phyloP scores from a whole-genome alignment of 2,329 filamentous ascomycete species.

The Aspergillus melleus region DNA sequence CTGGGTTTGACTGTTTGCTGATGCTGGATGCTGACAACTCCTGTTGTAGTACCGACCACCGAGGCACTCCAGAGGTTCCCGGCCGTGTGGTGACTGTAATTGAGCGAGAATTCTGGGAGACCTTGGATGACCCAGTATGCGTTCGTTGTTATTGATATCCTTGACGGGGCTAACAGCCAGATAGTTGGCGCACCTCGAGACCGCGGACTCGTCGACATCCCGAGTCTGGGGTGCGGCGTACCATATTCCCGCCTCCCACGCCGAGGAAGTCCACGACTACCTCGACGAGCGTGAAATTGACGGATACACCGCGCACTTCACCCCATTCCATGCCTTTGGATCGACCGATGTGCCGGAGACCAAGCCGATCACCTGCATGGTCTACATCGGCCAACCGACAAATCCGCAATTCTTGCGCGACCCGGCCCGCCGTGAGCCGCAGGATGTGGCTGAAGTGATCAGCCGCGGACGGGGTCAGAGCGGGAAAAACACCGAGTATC shows the following conservation, averaged over 20 bases:
- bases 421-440: constrained; percentile 65
- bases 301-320: constrained; percentile 91
- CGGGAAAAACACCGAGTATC: constrained; percentile 86
- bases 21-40: constrained; percentile 1
- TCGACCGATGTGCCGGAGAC: constrained; percentile 4
- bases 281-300: constrained; percentile 97
- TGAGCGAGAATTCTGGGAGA: constrained; percentile 78
- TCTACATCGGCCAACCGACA: constrained; percentile 91
- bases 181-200: constrained; percentile 38
- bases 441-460: constrained; percentile 78
- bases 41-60: constrained; percentile 76
- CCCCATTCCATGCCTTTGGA: constrained; percentile 69
- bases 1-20: background rate
- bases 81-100: constrained; percentile 94
- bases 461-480: constrained; percentile 74
- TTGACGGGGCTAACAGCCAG: background rate
- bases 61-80: constrained; percentile 82
- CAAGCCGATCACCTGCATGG: constrained; percentile 59
- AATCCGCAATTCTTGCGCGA: constrained; percentile 81
- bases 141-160: background rate
- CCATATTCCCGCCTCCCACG: constrained; percentile 70
- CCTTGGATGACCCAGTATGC: constrained; percentile 63
- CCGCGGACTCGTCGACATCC: constrained; percentile 32
- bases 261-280: constrained; percentile 80
- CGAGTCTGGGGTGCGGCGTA: constrained; percentile 91